Evolutionary conservation across 2,329 filamentous ascomycete genomes (phyloP), one percentile per base, ranked within the genome.

Genomic region (Aureobasidium pullulans): DNA sequence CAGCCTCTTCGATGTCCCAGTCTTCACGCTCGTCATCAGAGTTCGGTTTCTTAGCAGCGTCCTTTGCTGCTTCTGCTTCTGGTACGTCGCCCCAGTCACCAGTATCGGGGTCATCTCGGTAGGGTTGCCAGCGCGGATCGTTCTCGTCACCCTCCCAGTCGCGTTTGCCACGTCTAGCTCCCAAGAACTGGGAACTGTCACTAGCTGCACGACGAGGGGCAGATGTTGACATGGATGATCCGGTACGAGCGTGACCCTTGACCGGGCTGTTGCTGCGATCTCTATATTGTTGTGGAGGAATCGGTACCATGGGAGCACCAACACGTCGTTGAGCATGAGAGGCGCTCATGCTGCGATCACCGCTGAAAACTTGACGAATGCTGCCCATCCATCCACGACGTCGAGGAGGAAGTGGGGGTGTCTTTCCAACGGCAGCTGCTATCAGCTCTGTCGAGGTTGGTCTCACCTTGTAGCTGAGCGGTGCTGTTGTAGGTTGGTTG

Each of bases 1-100:
- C 77, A 4, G 76, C 78, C 11, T 73, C 72, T 64, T 80, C 78
- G 1, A 80, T 75, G 56, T 80, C 77, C 78, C 78, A 80, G 48
- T 80, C 77, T 7, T 73, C 73, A 54, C 78, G 76, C 57, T 71
- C 69, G 63, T 49, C 59, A 15, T 49, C 50, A 5, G 31, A 28
- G 34, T 28, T 47, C 4, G 23, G 49, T 10, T 48, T 47, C 4
- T 47, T 36, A 10, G 9, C 23, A 13, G 37, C 43, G n/a, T 29
- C 54, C 11, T 57, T 50, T 11, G 40, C 9, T 8, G 29, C n/a
- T 16, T 15, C 5, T 2, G 29, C 19, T 6, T 58, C 53, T 2
- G 59, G 59, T 1, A 57, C 36, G 44, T 69, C 66, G 43, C 71
- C 71, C 71, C 71, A 73, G 53, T 73, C 71, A n/a, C 67, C 69